Conservation (phyloP, 2,329 filamentous ascomycete species). For the Truncatella angustata region DNA sequence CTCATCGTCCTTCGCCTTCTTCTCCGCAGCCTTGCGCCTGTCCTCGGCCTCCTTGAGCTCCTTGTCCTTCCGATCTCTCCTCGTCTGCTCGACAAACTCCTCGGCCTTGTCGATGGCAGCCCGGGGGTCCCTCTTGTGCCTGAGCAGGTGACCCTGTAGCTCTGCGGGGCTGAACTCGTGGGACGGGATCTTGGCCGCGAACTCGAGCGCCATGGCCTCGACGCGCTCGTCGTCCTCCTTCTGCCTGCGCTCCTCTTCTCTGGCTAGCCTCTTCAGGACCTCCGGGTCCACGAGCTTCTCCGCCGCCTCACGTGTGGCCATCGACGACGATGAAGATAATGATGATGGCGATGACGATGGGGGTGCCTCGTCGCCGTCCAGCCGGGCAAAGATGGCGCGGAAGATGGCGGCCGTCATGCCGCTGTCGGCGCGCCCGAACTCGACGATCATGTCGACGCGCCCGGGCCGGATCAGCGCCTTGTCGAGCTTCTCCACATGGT, state of each 20-base stretch:
- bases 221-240: conserved; percentile 38
- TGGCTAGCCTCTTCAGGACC: conserved; percentile 21
- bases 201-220: conserved; percentile 44
- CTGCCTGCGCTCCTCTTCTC: conserved; percentile 30
- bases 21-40: conserved; percentile 26
- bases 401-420: conserved; percentile 55
- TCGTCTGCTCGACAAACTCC: conserved; percentile 48
- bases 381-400: conserved; percentile 53
- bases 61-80: conserved; percentile 38
- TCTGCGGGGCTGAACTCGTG: conserved; percentile 60
- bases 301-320: too few species aligned
- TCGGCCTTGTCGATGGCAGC: conserved; percentile 45
- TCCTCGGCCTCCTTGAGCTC: conserved; percentile 30
- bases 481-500: conserved; percentile 60
- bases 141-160: conserved; percentile 57
- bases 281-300: conserved; percentile 27
- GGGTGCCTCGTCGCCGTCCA: conserved; percentile 43
- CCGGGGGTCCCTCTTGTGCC: conserved; percentile 51
- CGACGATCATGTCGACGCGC: conserved; percentile 58
- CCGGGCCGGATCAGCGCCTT: conserved; percentile 62
- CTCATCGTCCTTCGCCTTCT: conserved; percentile 28
- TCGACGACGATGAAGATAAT: too few species aligned
- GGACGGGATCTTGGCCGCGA: conserved; percentile 49
- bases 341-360: not conserved
- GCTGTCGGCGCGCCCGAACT: conserved; percentile 53